Evolutionary conservation across 2,329 filamentous ascomycete species (phyloP), one percentile per base, ranked within the genome.

Genomic region (Venturia aucupariae): DNA sequence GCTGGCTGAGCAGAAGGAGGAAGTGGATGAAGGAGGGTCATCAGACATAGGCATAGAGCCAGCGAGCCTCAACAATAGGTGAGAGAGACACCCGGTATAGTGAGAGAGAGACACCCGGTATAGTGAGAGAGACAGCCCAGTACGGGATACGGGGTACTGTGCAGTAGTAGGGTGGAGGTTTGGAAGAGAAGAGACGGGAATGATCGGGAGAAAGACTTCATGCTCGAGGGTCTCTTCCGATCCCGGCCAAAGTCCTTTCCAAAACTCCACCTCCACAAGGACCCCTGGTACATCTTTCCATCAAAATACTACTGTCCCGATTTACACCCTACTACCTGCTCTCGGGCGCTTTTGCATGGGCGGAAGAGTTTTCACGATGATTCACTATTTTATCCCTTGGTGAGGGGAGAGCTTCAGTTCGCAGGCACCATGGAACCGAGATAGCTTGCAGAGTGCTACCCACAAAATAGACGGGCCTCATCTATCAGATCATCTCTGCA

Each of bases 91-190:
- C n/a, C n/a, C n/a, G n/a, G n/a, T n/a, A n/a, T n/a, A n/a, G n/a
- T n/a, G n/a, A n/a, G n/a, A n/a, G n/a, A n/a, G n/a, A n/a, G n/a
- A n/a, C n/a, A n/a, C n/a, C n/a, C n/a, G n/a, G n/a, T n/a, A n/a
- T n/a, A n/a, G n/a, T n/a, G n/a, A n/a, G n/a, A n/a, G n/a, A n/a
- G n/a, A n/a, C n/a, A n/a, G n/a, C n/a, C n/a, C n/a, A n/a, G n/a
- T n/a, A n/a, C n/a, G n/a, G n/a, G n/a, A n/a, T n/a, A n/a, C n/a
- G n/a, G n/a, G n/a, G n/a, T n/a, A n/a, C n/a, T n/a, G n/a, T n/a
- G n/a, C n/a, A n/a, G n/a, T n/a, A n/a, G n/a, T n/a, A n/a, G 51
- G 27, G 51, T 57, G 51, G 51, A 54, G 46, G 5, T 48, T 48
- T 13, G 22, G 44, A 19, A 32, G 11, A 30, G 5, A 7, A 54